Conservation (phyloP, 306 rosid genomes). For the Clitoria ternatea region DNA sequence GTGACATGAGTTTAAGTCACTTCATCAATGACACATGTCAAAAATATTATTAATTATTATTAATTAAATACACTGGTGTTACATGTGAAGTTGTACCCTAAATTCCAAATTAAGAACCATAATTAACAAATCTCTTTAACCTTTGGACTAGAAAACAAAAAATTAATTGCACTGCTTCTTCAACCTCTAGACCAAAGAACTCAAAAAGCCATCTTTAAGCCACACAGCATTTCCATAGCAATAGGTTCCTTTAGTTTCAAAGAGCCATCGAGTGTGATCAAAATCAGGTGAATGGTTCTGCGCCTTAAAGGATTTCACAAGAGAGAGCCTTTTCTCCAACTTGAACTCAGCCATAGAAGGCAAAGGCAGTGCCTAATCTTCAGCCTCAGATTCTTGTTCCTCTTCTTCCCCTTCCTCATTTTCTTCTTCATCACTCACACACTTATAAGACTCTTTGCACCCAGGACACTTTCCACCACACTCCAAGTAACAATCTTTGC, state of each 20-base stretch:
- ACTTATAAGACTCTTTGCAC: slow-evolving; percentile 58
- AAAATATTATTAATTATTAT: too few species aligned
- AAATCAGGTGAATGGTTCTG: slow-evolving; percentile 67
- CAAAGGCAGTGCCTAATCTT: slow-evolving; percentile 64
- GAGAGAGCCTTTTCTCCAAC: slow-evolving; percentile 70
- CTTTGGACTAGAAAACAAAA: too few species aligned
- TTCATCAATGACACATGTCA: too few species aligned
- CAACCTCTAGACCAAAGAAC: too few species aligned
- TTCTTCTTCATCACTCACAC: slow-evolving; percentile 38
- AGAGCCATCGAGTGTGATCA: slow-evolving; percentile 78
- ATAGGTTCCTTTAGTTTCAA: slow-evolving; percentile 83
- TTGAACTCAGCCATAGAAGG: slow-evolving; percentile 74
- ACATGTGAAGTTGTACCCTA: too few species aligned
- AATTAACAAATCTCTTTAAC: too few species aligned
- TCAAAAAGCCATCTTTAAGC: slow-evolving; percentile 93
- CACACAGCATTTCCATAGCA: slow-evolving; percentile 88
- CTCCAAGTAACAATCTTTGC: slow-evolving; percentile 70
- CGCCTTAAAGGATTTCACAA: slow-evolving; percentile 73
- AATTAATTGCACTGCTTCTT: too few species aligned
- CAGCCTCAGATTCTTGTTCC: slow-evolving; percentile 48
- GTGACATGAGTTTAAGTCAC: too few species aligned
- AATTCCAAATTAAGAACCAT: too few species aligned
- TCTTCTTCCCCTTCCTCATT: slow-evolving; percentile 38
- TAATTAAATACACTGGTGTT: too few species aligned
- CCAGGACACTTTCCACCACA: slow-evolving; percentile 69